Conservation (phyloP, 768 basidiomycete species). For the Pulveroboletus sp. region DNA sequence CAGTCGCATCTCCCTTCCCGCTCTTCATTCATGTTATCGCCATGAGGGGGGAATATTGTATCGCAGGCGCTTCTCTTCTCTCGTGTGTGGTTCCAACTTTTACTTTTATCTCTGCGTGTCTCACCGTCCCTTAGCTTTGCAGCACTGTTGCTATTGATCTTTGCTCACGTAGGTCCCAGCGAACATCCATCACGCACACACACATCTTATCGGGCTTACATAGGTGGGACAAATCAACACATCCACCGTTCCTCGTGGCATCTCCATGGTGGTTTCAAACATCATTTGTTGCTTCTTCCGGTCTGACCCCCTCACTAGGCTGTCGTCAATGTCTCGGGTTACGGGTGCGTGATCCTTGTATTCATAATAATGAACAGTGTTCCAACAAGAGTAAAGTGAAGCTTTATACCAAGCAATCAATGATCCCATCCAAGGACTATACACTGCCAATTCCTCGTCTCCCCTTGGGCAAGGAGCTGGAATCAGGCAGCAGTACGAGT, state of each 20-base stretch:
- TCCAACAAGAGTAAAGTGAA: constrained; percentile 33
- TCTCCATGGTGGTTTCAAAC: constrained; percentile 58
- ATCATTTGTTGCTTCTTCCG: not conserved
- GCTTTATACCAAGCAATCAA: constrained; percentile 45
- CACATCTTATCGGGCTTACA: constrained; percentile 19
- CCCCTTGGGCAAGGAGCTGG: constrained; percentile 55
- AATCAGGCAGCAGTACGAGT: constrained; percentile 66
- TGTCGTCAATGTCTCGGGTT: constrained; percentile 63
- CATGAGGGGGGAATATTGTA: constrained; percentile 75
- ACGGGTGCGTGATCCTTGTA: constrained; percentile 46
- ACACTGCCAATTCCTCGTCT: constrained; percentile 59
- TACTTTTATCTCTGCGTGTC: constrained; percentile 6
- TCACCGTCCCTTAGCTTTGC: constrained; percentile 18
- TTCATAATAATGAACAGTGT: not conserved
- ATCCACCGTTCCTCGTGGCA: constrained; percentile 61
- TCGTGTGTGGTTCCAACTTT: constrained; percentile 45
- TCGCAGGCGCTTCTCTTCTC: constrained; percentile 65
- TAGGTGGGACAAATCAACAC: constrained; percentile 84
- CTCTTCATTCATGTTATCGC: constrained; percentile 18
- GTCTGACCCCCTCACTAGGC: constrained; percentile 41
- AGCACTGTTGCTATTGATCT: constrained; percentile 61
- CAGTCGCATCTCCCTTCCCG: constrained; percentile 13
- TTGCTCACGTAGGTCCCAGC: constrained; percentile 62
- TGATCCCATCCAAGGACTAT: constrained; percentile 60
- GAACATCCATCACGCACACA: constrained; percentile 10